Percentiles rank a stretch among this genome's conserved stretches.
Conservation (phyloP, 805 yeast genomes). For the Yarrowia sp. region DNA sequence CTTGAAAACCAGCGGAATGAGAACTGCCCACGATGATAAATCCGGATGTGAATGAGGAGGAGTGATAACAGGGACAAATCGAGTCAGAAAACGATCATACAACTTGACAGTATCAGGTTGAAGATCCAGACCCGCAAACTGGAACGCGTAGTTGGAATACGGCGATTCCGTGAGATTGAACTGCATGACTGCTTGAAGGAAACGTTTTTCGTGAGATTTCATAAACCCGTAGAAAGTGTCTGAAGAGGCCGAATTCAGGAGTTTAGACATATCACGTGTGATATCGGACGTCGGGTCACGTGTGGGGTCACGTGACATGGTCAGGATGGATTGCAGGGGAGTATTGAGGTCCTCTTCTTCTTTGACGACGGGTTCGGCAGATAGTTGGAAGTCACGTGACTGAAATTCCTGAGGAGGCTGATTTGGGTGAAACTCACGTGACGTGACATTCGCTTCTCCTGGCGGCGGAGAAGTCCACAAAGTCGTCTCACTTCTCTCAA, state of each 20-base stretch:
- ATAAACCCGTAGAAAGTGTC: conserved; percentile 15
- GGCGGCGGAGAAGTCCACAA: not conserved
- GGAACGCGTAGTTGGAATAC: conserved; percentile 14
- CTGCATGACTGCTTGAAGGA: conserved; percentile 5
- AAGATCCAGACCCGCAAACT: conserved; percentile 10
- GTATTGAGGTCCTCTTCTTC: not conserved
- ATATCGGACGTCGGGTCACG: not conserved
- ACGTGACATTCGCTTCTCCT: not conserved
- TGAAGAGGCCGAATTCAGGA: not conserved
- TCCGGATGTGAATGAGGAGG: conserved; percentile 14
- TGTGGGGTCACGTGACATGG: not conserved
- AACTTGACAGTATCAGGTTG: conserved; percentile 7
- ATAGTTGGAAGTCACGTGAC: not conserved
- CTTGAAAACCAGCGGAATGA: conserved; percentile 23
- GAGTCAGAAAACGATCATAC: conserved; percentile 8
- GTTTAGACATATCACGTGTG: not conserved
- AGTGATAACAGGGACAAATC: conserved; percentile 19
- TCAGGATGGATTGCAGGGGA: not conserved
- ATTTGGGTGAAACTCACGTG: not conserved
- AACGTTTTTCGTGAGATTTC: conserved; percentile 8
- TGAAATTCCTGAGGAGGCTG: not conserved
- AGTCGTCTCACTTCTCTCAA: not conserved
- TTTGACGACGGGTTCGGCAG: not conserved
- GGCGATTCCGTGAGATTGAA: conserved; percentile 14
- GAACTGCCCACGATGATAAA: conserved; percentile 11